These are phyloP conservation scores for Coccomyxa sp. DNA, from an alignment of 139 green algal genomes.

Conservation along the genomic window DNA sequence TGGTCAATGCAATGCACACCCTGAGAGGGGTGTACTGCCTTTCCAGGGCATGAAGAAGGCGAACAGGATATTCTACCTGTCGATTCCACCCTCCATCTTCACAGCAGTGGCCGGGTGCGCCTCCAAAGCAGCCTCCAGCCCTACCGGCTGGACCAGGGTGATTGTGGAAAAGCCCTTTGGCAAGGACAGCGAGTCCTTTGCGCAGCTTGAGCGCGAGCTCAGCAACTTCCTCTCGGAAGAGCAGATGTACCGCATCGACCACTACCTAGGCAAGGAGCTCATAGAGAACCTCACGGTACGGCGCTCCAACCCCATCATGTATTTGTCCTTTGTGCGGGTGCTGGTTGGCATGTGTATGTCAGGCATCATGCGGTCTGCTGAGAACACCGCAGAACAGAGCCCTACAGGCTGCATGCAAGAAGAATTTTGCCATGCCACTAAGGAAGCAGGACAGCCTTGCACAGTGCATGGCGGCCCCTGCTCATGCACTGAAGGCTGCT, in stretches of 20 bases:
- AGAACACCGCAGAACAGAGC: no score
- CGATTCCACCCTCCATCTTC: conserved; percentile 95
- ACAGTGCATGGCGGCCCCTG: background rate
- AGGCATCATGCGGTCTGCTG: no score
- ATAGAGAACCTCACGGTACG: conserved; percentile 96
- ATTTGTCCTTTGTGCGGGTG: no score
- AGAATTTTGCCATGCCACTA: no score
- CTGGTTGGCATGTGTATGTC: background rate
- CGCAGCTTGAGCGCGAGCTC: conserved; percentile 69
- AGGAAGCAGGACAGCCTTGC: background rate
- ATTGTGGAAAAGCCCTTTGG: conserved; percentile 99
- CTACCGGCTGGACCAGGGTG: conserved; percentile 90
- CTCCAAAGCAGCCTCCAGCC: conserved; percentile 61
- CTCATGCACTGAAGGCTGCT: background rate
- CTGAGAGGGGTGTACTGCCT: background rate
- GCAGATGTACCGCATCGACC: conserved; percentile 99
- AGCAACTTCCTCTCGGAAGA: conserved; percentile 86
- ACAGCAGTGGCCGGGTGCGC: conserved; percentile 66
- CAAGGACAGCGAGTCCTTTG: conserved; percentile 74
- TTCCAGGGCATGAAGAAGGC: conserved; percentile 28
- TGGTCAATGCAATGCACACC: conserved; percentile 9
- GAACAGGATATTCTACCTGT: conserved; percentile 98
- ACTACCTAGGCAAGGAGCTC: conserved; percentile 99
- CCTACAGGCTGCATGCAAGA: no score
- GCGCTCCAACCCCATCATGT: no score